Evolutionary conservation across 2,329 filamentous ascomycete genomes (phyloP).

Genomic region (Emmonsia crescens): DNA sequence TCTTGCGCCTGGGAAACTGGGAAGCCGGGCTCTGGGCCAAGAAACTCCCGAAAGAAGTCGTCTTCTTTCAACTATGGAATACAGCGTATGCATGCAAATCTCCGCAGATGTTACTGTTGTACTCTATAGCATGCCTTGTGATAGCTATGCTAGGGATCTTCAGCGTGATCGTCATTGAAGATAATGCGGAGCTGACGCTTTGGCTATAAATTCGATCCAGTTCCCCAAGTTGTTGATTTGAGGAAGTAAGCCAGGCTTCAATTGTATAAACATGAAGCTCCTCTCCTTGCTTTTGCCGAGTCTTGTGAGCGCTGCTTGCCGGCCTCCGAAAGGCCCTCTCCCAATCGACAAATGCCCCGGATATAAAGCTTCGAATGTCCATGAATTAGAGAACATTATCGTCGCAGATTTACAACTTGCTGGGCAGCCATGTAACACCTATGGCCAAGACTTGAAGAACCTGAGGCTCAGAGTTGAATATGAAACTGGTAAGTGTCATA

Average conservation of each 20-base stretch:
- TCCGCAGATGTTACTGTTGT: not conserved
- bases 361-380: slow-evolving; percentile 12
- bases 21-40: not conserved
- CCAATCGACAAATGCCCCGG: slow-evolving; percentile 11
- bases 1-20: no score
- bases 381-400: slow-evolving; percentile 32
- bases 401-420: slow-evolving; percentile 57
- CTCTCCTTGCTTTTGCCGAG: not conserved
- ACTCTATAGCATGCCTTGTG: not conserved
- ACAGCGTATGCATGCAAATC: not conserved
- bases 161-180: not conserved
- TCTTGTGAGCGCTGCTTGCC: slow-evolving; percentile 3
- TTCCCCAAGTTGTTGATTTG: not conserved
- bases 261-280: not conserved
- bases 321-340: not conserved
- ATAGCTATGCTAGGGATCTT: not conserved
- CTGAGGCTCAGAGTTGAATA: slow-evolving; percentile 47
- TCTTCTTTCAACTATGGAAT: not conserved
- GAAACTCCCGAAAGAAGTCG: not conserved
- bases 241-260: not conserved
- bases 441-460: slow-evolving; percentile 43
- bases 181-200: not conserved
- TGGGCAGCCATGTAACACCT: slow-evolving; percentile 50
- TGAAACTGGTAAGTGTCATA: slow-evolving; percentile 38
- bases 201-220: not conserved